Base-by-base conservation (phyloP, 1,284 basidiomycete species). In the Hemileia vastatrix region DNA sequence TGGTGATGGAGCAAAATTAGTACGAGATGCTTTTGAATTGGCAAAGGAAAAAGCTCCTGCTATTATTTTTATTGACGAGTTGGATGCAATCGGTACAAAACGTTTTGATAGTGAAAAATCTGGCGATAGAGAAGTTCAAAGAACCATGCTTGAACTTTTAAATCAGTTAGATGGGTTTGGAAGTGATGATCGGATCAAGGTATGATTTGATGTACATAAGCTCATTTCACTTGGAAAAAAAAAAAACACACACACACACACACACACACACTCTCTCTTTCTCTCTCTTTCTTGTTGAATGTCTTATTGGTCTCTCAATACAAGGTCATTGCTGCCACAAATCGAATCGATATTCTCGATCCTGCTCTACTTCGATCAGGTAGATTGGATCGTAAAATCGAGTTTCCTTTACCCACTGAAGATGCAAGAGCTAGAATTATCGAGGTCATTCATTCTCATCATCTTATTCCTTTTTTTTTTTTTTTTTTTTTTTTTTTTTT, bases 21-120 rank as follows among this genome's bases (percentile, higher is more conserved):
- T 99, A 15, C 85, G 95, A 64, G 94, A 99, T 73, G 80, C 97
- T 45, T 99, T 99, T 83, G 84, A 92, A 64, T 87, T 96, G 4
- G 95, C 95, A 6, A 93, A 96, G 77, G 93, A 97, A 75, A 88
- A 97, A 73, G 90, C 93, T 9, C 94, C 95, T 3, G 94, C 92
- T 57, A 98, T 99, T 67, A 90, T 99, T 43, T 99, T 99, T 77
- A 98, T 99, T 76, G 95, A 99, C 76, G 95, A 99, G 77, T 90
- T 99, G 66, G 95, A 99, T 74, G 95, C 95, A 32, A 85, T 99
- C 72, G 95, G 95, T 73, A 98, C 94, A 3, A 99, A 99, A 79
- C 87, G 94, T 82, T 95, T 98, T 76, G 95, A 98, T 70, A 94
- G 90, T 43, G 94, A 93, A 66, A 96, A 93, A 27, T 90, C 91